Evolutionary conservation across 192 early-diverging fungal genomes (phyloP).

Genomic region (Gamsiella multidivaricata): DNA sequence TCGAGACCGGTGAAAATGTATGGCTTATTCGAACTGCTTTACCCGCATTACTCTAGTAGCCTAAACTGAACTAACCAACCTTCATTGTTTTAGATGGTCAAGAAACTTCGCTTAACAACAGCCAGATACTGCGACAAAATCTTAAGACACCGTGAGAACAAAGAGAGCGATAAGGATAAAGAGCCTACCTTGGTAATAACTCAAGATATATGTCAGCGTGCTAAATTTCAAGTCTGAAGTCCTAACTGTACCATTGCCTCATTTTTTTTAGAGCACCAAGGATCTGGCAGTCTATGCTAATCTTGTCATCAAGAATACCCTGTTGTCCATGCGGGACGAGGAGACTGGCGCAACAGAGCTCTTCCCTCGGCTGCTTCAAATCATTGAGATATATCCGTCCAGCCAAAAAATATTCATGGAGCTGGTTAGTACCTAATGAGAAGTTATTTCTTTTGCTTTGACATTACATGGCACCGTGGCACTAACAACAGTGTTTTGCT

Average conservation of each 20-base stretch:
- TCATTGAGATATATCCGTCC: conserved; percentile 65
- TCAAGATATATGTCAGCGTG: not conserved
- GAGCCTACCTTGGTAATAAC: conserved; percentile 4
- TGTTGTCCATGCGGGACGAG: conserved; percentile 67
- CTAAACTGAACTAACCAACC: not conserved
- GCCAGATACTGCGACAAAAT: conserved; percentile 66
- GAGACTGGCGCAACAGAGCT: conserved; percentile 66
- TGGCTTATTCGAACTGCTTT: not conserved
- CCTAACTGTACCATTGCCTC: too few species aligned
- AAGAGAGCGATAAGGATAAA: not conserved
- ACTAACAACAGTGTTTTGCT: not conserved
- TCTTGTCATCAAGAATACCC: conserved; percentile 57
- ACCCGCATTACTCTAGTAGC: too few species aligned
- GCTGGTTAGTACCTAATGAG: conserved; percentile 11
- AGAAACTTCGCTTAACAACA: conserved; percentile 43
- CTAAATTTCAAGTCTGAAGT: too few species aligned
- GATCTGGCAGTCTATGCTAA: conserved; percentile 29
- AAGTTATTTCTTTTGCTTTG: too few species aligned
- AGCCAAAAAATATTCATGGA: conserved; percentile 51
- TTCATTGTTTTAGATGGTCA: conserved; percentile 36
- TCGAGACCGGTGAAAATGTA: conserved; percentile 17
- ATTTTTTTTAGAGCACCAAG: conserved; percentile 11
- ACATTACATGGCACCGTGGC: too few species aligned
- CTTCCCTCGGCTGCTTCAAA: conserved; percentile 77
- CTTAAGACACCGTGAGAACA: conserved; percentile 49